Conservation (phyloP, 2,329 filamentous ascomycete genomes). For the Hypocreales sp. region DNA sequence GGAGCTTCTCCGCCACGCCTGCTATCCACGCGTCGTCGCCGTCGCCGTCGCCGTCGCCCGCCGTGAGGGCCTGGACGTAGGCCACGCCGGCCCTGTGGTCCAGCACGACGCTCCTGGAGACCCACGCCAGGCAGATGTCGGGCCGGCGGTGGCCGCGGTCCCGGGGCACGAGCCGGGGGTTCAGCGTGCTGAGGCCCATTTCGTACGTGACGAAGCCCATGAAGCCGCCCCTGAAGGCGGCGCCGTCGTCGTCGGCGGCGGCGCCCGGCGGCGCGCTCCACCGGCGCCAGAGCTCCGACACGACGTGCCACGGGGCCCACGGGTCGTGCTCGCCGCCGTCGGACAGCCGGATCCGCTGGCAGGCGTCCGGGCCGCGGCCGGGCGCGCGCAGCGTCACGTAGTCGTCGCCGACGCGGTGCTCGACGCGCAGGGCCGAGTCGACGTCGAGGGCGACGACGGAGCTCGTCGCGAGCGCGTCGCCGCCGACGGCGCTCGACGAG, state of each 20-base stretch:
- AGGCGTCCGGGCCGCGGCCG: slow-evolving; percentile 6
- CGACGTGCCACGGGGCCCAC: slow-evolving; percentile 31
- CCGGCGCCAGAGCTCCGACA: slow-evolving; percentile 27
- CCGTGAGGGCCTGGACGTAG: slow-evolving; percentile 40
- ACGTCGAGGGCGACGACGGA: slow-evolving; percentile 61
- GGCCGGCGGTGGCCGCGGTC: slow-evolving; percentile 30
- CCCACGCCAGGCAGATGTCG: slow-evolving; percentile 63
- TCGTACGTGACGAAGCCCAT: slow-evolving; percentile 80
- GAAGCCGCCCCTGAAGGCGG: slow-evolving; percentile 66
- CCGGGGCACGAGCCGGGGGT: slow-evolving; percentile 11
- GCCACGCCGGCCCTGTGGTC: slow-evolving; percentile 49
- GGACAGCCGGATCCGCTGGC: slow-evolving; percentile 12
- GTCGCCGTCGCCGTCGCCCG: slow-evolving; percentile 10
- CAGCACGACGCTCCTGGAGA: slow-evolving; percentile 61
- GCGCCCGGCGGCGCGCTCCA: slow-evolving; percentile 8
- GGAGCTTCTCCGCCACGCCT: slow-evolving; percentile 12
- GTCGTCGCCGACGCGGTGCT: slow-evolving; percentile 36
- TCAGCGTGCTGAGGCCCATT: slow-evolving; percentile 42
- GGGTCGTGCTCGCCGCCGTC: slow-evolving; percentile 10
- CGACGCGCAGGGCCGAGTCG: slow-evolving; percentile 36
- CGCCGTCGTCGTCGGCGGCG: slow-evolving; percentile 8
- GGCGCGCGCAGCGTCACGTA: slow-evolving; percentile 16
- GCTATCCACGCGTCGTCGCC: slow-evolving; percentile 17
- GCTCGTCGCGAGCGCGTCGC: slow-evolving; percentile 33
- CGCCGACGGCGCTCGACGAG: slow-evolving; percentile 37